Evolutionary conservation across 805 yeast genomes (phyloP).

Genomic region (Sugiyamaella qingdaonensis): DNA sequence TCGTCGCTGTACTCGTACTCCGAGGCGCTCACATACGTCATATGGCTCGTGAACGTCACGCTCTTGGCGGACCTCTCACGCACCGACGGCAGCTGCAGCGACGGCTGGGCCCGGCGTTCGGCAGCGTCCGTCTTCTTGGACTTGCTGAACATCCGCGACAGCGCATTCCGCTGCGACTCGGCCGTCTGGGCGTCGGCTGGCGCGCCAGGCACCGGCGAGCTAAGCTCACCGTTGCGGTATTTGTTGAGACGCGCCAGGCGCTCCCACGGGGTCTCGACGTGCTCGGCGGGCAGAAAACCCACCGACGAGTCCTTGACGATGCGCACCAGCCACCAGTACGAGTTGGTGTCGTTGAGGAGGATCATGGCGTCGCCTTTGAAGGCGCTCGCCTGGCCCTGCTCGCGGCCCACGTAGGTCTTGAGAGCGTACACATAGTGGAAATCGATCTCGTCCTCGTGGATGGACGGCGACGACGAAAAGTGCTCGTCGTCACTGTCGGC

Average conservation of each 20-base stretch:
- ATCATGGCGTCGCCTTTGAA: conserved; percentile 76
- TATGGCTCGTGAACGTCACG: conserved; percentile 19
- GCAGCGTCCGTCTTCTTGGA: conserved; percentile 10
- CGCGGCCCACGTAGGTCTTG: conserved; percentile 86
- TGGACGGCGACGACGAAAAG: conserved; percentile 66
- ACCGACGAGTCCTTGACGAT: conserved; percentile 57
- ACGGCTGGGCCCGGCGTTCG: background rate
- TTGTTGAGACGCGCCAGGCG: conserved; percentile 87
- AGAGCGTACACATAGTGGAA: conserved; percentile 82
- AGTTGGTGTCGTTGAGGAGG: conserved; percentile 80
- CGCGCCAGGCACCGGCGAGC: conserved; percentile 6
- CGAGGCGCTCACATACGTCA: conserved; percentile 26
- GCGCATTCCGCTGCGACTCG: conserved; percentile 2
- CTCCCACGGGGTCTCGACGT: conserved; percentile 86
- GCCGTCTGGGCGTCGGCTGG: background rate
- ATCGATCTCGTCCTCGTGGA: conserved; percentile 54
- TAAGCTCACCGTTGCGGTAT: conserved; percentile 74
- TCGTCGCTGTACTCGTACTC: conserved; percentile 27
- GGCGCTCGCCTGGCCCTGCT: conserved; percentile 83
- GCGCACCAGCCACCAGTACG: conserved; percentile 94
- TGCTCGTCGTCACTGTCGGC: conserved; percentile 30
- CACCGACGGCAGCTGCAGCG: background rate
- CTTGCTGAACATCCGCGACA: conserved; percentile 16
- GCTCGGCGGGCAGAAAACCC: conserved; percentile 97
- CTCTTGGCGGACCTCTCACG: conserved; percentile 10